These are phyloP conservation scores for Ceratobasidium sp. DNA, from an alignment of 1,284 basidiomycete genomes.

Conservation along the genomic window DNA sequence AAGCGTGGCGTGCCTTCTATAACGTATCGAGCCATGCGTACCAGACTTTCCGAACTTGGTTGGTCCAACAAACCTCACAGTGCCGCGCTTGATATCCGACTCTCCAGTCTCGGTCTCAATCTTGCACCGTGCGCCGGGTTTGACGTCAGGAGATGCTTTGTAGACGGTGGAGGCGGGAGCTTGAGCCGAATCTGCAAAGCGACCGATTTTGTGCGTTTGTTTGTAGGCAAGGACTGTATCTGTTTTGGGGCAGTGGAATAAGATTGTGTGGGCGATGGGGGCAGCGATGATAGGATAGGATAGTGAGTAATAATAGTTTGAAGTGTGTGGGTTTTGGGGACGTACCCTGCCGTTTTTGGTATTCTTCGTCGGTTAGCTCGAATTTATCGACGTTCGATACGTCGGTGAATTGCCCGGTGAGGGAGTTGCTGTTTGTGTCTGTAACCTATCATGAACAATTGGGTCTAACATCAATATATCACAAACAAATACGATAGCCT, in stretches of 20 bases:
- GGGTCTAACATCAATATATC: constrained; percentile 13
- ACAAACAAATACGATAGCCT: constrained; percentile 46
- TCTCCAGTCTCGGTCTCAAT: constrained; percentile 69
- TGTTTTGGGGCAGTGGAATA: constrained; percentile 51
- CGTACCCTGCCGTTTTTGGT: constrained; percentile 80
- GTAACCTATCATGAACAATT: constrained; percentile 65
- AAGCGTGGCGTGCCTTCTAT: neutral
- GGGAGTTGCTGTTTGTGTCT: constrained; percentile 75
- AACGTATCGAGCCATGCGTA: constrained; percentile 37
- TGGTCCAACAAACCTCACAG: constrained; percentile 83
- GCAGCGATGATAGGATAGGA: neutral
- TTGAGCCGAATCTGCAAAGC: constrained; percentile 73
- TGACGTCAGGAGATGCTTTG: constrained; percentile 55
- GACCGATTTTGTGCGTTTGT: constrained; percentile 86
- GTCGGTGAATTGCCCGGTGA: constrained; percentile 86
- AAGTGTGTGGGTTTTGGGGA: constrained; percentile 14
- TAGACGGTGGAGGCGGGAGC: constrained; percentile 53
- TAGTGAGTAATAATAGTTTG: constrained; percentile 3
- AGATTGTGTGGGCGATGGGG: neutral
- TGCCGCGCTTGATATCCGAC: constrained; percentile 78
- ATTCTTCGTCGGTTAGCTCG: constrained; percentile 85
- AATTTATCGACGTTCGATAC: constrained; percentile 91
- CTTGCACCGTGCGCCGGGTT: constrained; percentile 81
- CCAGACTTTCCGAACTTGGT: constrained; percentile 75
- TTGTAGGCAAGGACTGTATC: constrained; percentile 94